Conservation (phyloP, 495 filamentous ascomycete genomes). For the Neurospora pannonica region DNA sequence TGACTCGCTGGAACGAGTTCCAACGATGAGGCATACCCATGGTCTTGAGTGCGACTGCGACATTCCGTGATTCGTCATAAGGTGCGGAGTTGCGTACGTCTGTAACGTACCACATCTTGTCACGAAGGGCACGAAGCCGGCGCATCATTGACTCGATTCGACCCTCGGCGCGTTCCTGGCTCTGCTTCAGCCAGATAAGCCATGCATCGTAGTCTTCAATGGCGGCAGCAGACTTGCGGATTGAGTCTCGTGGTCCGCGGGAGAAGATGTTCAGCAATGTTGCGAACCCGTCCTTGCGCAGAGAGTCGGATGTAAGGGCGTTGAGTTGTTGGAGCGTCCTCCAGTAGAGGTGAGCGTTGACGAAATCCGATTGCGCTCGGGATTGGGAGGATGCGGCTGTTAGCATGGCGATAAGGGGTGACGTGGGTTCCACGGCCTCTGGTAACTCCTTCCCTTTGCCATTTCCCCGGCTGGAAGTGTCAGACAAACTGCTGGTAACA, state of each 20-base stretch:
- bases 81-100: slow-evolving; percentile 86
- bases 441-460: slow-evolving; percentile 24
- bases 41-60: slow-evolving; percentile 80
- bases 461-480: slow-evolving; percentile 15
- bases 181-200: slow-evolving; percentile 66
- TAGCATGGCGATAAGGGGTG: slow-evolving; percentile 57
- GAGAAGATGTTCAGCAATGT: slow-evolving; percentile 63
- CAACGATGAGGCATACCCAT: slow-evolving; percentile 62
- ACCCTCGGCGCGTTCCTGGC: slow-evolving; percentile 58
- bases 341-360: slow-evolving; percentile 61
- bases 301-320: slow-evolving; percentile 49
- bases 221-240: slow-evolving; percentile 53
- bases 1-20: slow-evolving; percentile 41
- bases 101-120: slow-evolving; percentile 99
- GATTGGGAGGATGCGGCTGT: slow-evolving; percentile 59
- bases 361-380: slow-evolving; percentile 57
- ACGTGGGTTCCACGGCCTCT: slow-evolving; percentile 22
- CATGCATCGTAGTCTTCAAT: slow-evolving; percentile 68
- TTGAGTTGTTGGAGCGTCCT: slow-evolving; percentile 56
- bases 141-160: slow-evolving; percentile 59
- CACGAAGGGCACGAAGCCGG: slow-evolving; percentile 57
- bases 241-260: slow-evolving; percentile 55
- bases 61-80: slow-evolving; percentile 82
- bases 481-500: slow-evolving; percentile 23
- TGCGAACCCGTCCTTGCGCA: slow-evolving; percentile 55